Conservation (phyloP, 768 basidiomycete species). For the Amanita brunnescens region DNA sequence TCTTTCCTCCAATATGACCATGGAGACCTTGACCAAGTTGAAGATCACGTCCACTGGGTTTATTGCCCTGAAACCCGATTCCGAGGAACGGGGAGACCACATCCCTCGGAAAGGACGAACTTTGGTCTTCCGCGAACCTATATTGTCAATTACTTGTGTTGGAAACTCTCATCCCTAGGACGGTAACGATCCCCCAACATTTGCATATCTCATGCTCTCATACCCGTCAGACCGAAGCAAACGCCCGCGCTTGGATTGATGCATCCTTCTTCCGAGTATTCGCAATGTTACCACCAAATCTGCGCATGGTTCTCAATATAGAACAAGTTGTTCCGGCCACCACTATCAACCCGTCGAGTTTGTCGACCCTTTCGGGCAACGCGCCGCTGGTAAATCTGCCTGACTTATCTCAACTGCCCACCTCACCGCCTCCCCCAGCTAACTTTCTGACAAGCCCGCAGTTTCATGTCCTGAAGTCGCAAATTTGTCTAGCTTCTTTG, state of each 20-base stretch:
- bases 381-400: slow-evolving; percentile 7
- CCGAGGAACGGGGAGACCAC: not conserved
- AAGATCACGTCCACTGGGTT: not conserved
- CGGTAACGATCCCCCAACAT: not conserved
- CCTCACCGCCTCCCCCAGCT: not conserved
- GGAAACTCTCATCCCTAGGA: not conserved
- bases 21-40: not conserved
- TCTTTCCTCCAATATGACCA: not conserved
- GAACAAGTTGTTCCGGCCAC: slow-evolving; percentile 10
- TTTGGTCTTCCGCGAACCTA: slow-evolving; percentile 3
- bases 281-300: not conserved
- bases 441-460: not conserved
- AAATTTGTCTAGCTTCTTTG: slow-evolving; percentile 9
- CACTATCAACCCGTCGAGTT: slow-evolving; percentile 7
- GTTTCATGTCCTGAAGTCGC: not conserved
- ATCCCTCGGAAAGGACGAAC: not conserved
- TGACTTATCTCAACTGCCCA: slow-evolving; percentile 1
- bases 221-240: slow-evolving; percentile 1
- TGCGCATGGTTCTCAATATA: slow-evolving; percentile 8
- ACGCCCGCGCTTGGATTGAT: not conserved
- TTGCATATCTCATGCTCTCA: not conserved
- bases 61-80: not conserved
- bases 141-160: slow-evolving; percentile 1
- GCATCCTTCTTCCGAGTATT: not conserved
- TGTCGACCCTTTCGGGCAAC: slow-evolving; percentile 8